phyloP scores from a whole-genome alignment of 495 filamentous ascomycete genomes.

The Trichocladium uniseriatum region DNA sequence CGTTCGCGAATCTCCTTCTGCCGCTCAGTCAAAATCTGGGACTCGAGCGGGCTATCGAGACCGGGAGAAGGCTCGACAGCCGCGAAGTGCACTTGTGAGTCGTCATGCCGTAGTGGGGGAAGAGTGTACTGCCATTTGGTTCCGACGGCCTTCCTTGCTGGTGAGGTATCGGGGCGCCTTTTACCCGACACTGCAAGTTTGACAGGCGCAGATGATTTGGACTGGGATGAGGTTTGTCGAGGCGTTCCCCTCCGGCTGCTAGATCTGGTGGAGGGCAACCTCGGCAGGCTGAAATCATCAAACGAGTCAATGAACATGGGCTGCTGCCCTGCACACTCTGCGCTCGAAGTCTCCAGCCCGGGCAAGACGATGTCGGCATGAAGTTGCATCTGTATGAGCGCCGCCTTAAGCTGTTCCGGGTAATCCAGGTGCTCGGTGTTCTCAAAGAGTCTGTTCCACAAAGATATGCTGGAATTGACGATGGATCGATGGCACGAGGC shows the following conservation, averaged over 20 bases:
- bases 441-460: conserved; percentile 40
- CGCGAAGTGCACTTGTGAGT: conserved; percentile 71
- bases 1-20: conserved; percentile 62
- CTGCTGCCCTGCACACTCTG: conserved; percentile 21
- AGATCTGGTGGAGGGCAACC: conserved; percentile 13
- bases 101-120: conserved; percentile 53
- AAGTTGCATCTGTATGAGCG: conserved; percentile 30
- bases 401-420: conserved; percentile 33
- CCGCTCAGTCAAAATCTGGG: conserved; percentile 61
- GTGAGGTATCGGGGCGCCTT: conserved; percentile 21
- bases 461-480: conserved; percentile 28
- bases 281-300: conserved; percentile 30
- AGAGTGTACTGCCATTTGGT: conserved; percentile 15
- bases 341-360: conserved; percentile 28
- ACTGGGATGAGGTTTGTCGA: conserved; percentile 17
- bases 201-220: conserved; percentile 21
- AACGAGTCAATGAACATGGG: conserved; percentile 45
- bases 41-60: conserved; percentile 35
- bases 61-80: conserved; percentile 51
- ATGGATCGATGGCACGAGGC: conserved; percentile 35
- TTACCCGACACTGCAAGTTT: conserved; percentile 18
- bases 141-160: conserved; percentile 14
- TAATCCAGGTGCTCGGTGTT: conserved; percentile 30
- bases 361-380: conserved; percentile 35
- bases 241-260: conserved; percentile 17